These are phyloP conservation scores for Tolypocladium sp. DNA, from an alignment of 2,329 filamentous ascomycete genomes.

Conservation along the genomic window DNA sequence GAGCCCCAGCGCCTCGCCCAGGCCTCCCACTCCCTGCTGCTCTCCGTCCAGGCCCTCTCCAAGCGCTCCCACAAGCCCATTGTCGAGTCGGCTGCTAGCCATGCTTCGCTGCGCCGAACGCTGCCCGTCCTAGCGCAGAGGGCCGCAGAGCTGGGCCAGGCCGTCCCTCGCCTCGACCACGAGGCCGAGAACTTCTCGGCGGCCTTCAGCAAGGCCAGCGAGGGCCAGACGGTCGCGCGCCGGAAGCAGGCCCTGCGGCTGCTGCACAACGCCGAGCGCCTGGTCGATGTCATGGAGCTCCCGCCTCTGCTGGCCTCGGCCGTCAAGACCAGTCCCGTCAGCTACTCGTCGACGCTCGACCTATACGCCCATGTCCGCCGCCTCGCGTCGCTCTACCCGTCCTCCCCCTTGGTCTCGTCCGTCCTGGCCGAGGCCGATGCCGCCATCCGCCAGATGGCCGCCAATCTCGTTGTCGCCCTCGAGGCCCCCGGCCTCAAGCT, in stretches of 20 bases:
- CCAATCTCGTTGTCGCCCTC: slow-evolving; percentile 70
- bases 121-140: slow-evolving; percentile 62
- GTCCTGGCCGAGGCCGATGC: slow-evolving; percentile 72
- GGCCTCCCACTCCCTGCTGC: slow-evolving; percentile 67
- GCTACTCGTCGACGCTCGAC: slow-evolving; percentile 84
- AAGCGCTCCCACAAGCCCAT: slow-evolving; percentile 83
- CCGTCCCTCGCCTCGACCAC: slow-evolving; percentile 70
- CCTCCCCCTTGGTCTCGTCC: slow-evolving; percentile 64
- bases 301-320: slow-evolving; percentile 78
- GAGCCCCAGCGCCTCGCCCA: slow-evolving; percentile 78
- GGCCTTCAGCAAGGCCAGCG: slow-evolving; percentile 67
- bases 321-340: slow-evolving; percentile 55
- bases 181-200: slow-evolving; percentile 73
- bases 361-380: slow-evolving; percentile 89
- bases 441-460: slow-evolving; percentile 81
- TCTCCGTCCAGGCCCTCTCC: slow-evolving; percentile 78
- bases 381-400: slow-evolving; percentile 71
- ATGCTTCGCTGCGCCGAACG: slow-evolving; percentile 62
- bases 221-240: slow-evolving; percentile 60
- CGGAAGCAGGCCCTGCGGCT: slow-evolving; percentile 75
- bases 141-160: slow-evolving; percentile 56
- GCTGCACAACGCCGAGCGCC: slow-evolving; percentile 76
- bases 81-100: slow-evolving; percentile 69
- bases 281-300: slow-evolving; percentile 85
- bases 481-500: slow-evolving; percentile 75